Base-by-base conservation (phyloP, 331 rosid species). In the Acacia pycnantha region DNA sequence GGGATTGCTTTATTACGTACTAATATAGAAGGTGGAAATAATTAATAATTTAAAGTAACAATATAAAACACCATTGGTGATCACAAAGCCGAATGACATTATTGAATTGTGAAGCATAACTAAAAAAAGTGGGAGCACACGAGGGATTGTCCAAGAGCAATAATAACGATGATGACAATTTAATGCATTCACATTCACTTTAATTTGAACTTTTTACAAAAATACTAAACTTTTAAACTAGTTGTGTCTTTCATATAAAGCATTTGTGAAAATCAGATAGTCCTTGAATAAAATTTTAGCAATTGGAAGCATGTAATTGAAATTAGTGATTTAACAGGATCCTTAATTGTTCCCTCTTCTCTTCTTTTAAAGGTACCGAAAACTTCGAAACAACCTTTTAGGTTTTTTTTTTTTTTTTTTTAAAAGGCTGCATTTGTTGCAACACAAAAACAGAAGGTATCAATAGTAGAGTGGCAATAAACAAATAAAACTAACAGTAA, bases 1-100 rank as follows among this genome's bases (percentile, higher is more conserved):
- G 26, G 61, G 26, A 93, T 84, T 33, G 90, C 85, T 75, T 86
- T 90, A 66, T 22, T 2, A 9, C 2, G 0, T 10, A 10, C 14
- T 56, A 56, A 53, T 54, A 21, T 3, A 31, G 33, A 54, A 56
- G 22, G 64, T 10, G 67, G 31, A 24, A 22, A 59, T 59, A 19
- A 22, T 11, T 24, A 24, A 11, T 59, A 11, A 59, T 26, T 59
- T 24, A 26, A 61, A 5, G 37, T 13, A 16, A 5, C 35, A 61
- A 26, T 11, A 4, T 59, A 33, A 24, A 31, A 24, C 66, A 26
- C 6, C 16, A 26, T 24, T 9, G 0, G 13, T 21, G 26, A 56
- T 29, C 13, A 8, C 27, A 56, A 56, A 56, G 29, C 29, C 14
- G 3, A n/a, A 56, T 21, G 62, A 8, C 27, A 7, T 21, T 2